Conservation (phyloP, 345 rosid genomes). For the Anacardium occidentale region DNA sequence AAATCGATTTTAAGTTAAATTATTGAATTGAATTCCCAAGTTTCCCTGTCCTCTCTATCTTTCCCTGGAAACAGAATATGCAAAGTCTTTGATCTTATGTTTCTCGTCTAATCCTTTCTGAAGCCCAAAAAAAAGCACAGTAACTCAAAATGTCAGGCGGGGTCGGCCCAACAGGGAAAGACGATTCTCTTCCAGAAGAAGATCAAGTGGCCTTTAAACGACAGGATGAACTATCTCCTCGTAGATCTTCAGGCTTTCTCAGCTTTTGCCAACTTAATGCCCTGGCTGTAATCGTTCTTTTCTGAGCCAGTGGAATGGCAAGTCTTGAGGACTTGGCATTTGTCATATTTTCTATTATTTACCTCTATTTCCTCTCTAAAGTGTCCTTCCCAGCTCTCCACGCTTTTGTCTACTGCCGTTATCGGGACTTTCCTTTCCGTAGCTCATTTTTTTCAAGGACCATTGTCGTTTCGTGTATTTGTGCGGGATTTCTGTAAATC, state of each 20-base stretch:
- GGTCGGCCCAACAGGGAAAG: conserved; percentile 55
- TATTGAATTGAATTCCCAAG: too few relatives aligned
- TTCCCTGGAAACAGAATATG: neutral
- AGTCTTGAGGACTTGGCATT: conserved; percentile 52
- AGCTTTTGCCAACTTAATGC: conserved; percentile 61
- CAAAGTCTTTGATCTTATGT: too few relatives aligned
- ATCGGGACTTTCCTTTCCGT: conserved; percentile 68
- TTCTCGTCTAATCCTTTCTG: neutral
- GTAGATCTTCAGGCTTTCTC: conserved; percentile 29
- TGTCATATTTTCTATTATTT: too few relatives aligned
- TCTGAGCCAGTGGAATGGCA: conserved; percentile 74
- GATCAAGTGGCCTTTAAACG: conserved; percentile 25
- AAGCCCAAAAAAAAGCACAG: neutral
- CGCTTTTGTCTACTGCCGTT: conserved; percentile 26
- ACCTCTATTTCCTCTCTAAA: too few relatives aligned
- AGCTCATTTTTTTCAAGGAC: conserved; percentile 73
- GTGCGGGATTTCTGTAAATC: conserved; percentile 79
- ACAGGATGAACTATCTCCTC: conserved; percentile 13
- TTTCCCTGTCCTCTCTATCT: neutral
- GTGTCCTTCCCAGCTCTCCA: too few relatives aligned
- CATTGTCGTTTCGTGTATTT: too few relatives aligned
- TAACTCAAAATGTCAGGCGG: conserved; percentile 67
- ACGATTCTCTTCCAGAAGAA: conserved; percentile 57
- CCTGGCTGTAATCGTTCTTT: conserved; percentile 68
- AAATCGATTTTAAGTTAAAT: too few relatives aligned